phyloP scores from a whole-genome alignment of 2,329 filamentous ascomycete genomes.

The Fusarium udum region DNA sequence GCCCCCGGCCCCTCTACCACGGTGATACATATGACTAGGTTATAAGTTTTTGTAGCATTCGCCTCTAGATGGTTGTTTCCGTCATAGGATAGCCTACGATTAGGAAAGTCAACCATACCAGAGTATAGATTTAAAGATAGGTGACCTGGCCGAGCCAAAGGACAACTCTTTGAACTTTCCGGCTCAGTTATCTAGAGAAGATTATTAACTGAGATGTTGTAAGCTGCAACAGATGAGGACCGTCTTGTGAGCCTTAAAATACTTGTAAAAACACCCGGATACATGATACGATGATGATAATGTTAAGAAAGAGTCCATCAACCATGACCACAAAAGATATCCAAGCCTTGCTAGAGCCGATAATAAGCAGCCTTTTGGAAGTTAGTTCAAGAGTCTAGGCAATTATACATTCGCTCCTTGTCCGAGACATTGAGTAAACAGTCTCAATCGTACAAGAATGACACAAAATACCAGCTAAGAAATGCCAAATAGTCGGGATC shows the following conservation, averaged over 20 bases:
- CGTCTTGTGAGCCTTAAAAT: neutral
- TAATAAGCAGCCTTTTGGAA: neutral
- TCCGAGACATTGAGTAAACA: neutral
- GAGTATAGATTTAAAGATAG: neutral
- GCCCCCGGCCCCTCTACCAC: neutral
- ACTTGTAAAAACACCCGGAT: neutral
- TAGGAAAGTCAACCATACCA: too few relatives aligned
- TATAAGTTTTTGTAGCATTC: neutral
- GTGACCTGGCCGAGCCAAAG: too few relatives aligned
- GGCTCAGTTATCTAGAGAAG: accelerated
- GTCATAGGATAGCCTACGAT: neutral
- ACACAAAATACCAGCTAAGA: neutral
- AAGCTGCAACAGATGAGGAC: accelerated
- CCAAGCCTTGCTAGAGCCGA: accelerated
- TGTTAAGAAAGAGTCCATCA: neutral
- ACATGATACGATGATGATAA: neutral
- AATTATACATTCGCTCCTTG: accelerated
- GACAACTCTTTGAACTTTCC: neutral
- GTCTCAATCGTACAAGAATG: neutral
- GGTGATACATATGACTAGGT: too few relatives aligned
- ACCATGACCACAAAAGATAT: neutral
- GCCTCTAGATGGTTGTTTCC: too few relatives aligned
- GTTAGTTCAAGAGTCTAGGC: accelerated
- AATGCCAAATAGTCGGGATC: too few relatives aligned
- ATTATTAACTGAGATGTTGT: neutral